These are phyloP conservation scores for Arachis monticola DNA, from an alignment of 331 rosid genomes.

Conservation along the genomic window DNA sequence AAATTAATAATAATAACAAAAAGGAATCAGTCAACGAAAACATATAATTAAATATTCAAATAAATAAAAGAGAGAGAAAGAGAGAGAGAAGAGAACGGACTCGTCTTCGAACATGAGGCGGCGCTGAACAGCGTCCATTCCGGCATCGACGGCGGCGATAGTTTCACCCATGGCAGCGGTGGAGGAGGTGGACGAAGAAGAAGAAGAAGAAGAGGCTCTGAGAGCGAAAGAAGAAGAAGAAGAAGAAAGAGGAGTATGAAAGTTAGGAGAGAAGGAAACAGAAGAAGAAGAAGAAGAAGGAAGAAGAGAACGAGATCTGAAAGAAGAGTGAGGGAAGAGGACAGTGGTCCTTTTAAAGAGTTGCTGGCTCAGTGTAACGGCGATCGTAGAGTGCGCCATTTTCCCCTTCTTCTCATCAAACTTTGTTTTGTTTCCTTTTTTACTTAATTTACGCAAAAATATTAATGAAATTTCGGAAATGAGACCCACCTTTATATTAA, in stretches of 20 bases:
- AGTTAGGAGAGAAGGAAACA: neutral
- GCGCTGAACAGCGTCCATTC: conserved; percentile 96
- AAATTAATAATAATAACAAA: neutral
- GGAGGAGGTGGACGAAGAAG: neutral
- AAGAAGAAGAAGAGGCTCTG: neutral
- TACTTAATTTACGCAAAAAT: too few relatives aligned
- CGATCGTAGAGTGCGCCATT: conserved; percentile 46
- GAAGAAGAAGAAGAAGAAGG: neutral
- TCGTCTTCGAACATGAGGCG: conserved; percentile 98
- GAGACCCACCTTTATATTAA: too few relatives aligned
- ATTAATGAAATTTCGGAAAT: too few relatives aligned
- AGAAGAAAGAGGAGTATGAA: neutral
- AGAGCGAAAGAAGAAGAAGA: neutral
- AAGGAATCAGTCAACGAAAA: too few relatives aligned
- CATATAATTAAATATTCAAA: neutral
- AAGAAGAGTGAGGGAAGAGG: neutral
- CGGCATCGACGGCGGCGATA: conserved; percentile 54
- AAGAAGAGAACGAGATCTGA: conserved; percentile 36
- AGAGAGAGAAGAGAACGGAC: conserved; percentile 47
- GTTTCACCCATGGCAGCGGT: conserved; percentile 59
- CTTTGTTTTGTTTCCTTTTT: too few relatives aligned
- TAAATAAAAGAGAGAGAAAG: conserved; percentile 1
- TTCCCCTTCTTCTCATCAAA: neutral
- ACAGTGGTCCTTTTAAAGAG: conserved; percentile 34
- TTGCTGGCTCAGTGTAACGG: conserved; percentile 30